Evolutionary conservation across 2,329 filamentous ascomycete species (phyloP).

Genomic region (Metarhizium rileyi): DNA sequence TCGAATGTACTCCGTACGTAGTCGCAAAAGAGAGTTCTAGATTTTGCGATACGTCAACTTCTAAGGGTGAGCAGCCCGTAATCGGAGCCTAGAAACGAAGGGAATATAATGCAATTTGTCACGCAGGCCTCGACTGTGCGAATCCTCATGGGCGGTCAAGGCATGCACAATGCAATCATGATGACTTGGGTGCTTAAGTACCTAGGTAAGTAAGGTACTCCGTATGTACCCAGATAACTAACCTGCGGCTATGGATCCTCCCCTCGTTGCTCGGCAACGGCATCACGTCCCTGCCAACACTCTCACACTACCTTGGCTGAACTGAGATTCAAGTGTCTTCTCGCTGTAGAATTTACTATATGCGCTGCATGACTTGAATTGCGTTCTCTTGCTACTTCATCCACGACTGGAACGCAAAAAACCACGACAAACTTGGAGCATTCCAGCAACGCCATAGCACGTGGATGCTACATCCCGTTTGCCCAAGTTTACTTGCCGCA

Average conservation of each 20-base stretch:
- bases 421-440: not conserved
- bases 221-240: too few relatives aligned
- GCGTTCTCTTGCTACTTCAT: not conserved
- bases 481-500: constrained; percentile 1
- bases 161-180: too few relatives aligned
- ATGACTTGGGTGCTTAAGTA: too few relatives aligned
- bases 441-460: constrained; percentile 1
- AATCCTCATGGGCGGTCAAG: not conserved
- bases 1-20: too few relatives aligned
- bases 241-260: constrained; percentile 15
- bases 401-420: not conserved
- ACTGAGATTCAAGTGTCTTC: not conserved
- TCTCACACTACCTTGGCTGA: not conserved
- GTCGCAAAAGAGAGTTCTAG: too few relatives aligned
- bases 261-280: constrained; percentile 9
- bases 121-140: not conserved
- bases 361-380: not conserved
- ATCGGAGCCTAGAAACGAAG: too few relatives aligned
- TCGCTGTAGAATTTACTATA: not conserved
- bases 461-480: not conserved
- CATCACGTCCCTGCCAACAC: not conserved
- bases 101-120: not conserved
- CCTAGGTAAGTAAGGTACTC: too few relatives aligned
- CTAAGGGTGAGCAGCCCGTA: too few relatives aligned
- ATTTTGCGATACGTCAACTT: too few relatives aligned